Evolutionary conservation across 1,284 basidiomycete species (phyloP).

Genomic region (Ganoderma meredithae): DNA sequence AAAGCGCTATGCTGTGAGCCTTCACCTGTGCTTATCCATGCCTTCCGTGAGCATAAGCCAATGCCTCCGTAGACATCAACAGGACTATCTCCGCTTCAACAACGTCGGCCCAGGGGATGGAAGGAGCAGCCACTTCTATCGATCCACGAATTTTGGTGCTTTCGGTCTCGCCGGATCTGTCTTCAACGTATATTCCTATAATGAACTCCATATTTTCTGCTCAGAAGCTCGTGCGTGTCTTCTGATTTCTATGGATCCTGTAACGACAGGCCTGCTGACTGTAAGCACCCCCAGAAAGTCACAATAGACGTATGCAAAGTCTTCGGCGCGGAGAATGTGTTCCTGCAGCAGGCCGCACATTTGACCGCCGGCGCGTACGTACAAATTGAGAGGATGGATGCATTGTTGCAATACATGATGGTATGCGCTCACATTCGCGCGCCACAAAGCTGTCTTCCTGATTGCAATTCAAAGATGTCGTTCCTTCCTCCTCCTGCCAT

Average conservation of each 20-base stretch:
- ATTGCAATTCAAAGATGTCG: constrained; percentile 69
- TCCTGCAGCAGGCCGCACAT: constrained; percentile 97
- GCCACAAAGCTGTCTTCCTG: not conserved
- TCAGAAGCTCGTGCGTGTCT: constrained; percentile 83
- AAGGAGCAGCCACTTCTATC: constrained; percentile 54
- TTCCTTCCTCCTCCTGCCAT: constrained; percentile 88
- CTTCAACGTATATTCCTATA: constrained; percentile 92
- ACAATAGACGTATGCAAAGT: constrained; percentile 97
- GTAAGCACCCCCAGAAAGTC: constrained; percentile 74
- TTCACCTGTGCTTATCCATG: not conserved
- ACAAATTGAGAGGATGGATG: constrained; percentile 80
- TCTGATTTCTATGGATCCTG: constrained; percentile 17
- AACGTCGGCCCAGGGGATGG: constrained; percentile 42
- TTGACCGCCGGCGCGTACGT: constrained; percentile 96
- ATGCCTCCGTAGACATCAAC: constrained; percentile 76
- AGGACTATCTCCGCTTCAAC: constrained; percentile 61
- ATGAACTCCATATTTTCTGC: constrained; percentile 99
- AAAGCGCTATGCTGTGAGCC: constrained; percentile 89
- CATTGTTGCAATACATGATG: constrained; percentile 88
- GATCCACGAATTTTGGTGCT: constrained; percentile 91
- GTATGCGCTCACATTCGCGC: constrained; percentile 46
- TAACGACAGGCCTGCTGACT: not conserved
- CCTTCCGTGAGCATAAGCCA: constrained; percentile 19
- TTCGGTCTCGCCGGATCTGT: constrained; percentile 90
- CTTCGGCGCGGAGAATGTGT: constrained; percentile 90